Percentiles rank a stretch among this genome's conserved stretches.
Evolutionary conservation across 208 protist genomes (phyloP).

Genomic region (Trichomonas vaginalis): DNA sequence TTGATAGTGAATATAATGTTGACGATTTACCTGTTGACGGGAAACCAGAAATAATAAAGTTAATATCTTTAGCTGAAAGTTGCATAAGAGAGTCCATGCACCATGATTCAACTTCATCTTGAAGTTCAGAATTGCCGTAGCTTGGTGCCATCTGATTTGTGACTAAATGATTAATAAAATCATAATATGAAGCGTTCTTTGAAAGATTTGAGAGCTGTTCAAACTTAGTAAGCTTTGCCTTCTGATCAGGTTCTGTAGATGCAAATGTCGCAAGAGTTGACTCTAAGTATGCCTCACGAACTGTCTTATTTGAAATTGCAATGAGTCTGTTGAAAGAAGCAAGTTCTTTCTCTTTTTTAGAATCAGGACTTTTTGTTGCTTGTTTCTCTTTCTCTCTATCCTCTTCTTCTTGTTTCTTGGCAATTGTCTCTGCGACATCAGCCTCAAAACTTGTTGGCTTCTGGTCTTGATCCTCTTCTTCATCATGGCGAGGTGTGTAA

Average conservation of each 20-base stretch:
- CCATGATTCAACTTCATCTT: not conserved
- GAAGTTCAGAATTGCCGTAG: too few relatives aligned
- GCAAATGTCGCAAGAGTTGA: not conserved
- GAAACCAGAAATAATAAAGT: not conserved
- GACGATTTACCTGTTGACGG: not conserved
- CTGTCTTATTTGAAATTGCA: not conserved
- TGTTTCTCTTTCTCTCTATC: not conserved
- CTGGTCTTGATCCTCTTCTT: not conserved
- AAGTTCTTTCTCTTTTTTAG: not conserved
- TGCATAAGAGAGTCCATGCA: not conserved
- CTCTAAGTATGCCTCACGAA: too few relatives aligned
- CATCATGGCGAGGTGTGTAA: not conserved
- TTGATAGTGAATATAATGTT: not conserved
- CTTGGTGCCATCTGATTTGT: too few relatives aligned
- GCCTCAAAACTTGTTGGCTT: not conserved
- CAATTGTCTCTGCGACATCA: not conserved
- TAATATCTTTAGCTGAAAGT: not conserved
- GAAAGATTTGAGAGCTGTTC: not conserved
- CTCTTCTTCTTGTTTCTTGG: not conserved
- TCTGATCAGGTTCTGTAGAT: not conserved
- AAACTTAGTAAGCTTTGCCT: not conserved
- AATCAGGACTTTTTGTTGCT: not conserved
- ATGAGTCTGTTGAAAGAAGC: not conserved
- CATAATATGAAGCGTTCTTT: too few relatives aligned
- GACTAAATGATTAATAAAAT: too few relatives aligned